These are phyloP conservation scores for Teratosphaeria nubilosa DNA, from an alignment of 2,329 filamentous ascomycete genomes.

Conservation along the genomic window DNA sequence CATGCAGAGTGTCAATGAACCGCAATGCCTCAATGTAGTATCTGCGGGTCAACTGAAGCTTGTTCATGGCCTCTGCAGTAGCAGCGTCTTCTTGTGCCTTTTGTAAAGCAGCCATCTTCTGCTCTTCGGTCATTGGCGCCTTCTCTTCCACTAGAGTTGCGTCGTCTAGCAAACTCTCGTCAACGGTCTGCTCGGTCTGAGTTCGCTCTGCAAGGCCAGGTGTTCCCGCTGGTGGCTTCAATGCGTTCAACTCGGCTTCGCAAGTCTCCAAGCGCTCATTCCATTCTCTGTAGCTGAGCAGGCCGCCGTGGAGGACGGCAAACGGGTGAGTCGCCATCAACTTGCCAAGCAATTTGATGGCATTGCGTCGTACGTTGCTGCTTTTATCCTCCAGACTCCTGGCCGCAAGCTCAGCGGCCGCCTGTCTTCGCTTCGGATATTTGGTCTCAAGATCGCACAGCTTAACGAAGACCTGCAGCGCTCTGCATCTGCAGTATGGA, in stretches of 20 bases:
- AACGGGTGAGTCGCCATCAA: slow-evolving; percentile 93
- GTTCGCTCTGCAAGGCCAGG: slow-evolving; percentile 59
- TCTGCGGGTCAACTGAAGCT: slow-evolving; percentile 74
- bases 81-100: slow-evolving; percentile 81
- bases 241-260: slow-evolving; percentile 66
- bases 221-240: slow-evolving; percentile 73
- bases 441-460: slow-evolving; percentile 93
- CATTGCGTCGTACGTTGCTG: slow-evolving; percentile 90
- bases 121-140: slow-evolving; percentile 64
- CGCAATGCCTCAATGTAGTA: slow-evolving; percentile 90
- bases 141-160: slow-evolving; percentile 70
- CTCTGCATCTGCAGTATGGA: slow-evolving; percentile 84
- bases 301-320: slow-evolving; percentile 78
- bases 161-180: slow-evolving; percentile 73
- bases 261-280: slow-evolving; percentile 69
- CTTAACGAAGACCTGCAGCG: slow-evolving; percentile 86
- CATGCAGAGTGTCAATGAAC: slow-evolving; percentile 86
- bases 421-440: slow-evolving; percentile 83
- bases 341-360: slow-evolving; percentile 80
- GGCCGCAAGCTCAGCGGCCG: slow-evolving; percentile 74
- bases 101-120: slow-evolving; percentile 60
- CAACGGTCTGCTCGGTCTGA: slow-evolving; percentile 57
- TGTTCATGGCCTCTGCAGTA: slow-evolving; percentile 77
- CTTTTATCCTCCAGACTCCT: slow-evolving; percentile 94
- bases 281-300: slow-evolving; percentile 80